Percentiles rank a stretch among this genome's conserved stretches.
Conservation (phyloP, 495 filamentous ascomycete genomes). For the Daldinia loculata region DNA sequence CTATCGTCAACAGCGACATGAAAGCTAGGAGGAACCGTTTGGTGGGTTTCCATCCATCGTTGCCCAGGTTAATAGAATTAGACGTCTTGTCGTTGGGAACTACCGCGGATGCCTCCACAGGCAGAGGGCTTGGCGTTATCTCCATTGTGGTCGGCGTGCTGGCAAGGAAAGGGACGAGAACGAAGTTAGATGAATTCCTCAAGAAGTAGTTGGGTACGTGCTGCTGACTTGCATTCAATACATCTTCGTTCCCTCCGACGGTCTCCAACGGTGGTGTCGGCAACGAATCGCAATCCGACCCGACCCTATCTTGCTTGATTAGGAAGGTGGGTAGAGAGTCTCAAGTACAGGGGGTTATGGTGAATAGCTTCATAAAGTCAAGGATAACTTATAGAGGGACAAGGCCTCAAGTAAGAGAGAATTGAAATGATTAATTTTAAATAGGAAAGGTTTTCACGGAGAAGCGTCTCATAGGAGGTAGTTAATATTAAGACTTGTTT, state of each 20-base stretch:
- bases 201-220: neutral
- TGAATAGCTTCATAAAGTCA: neutral
- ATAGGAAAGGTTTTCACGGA: neutral
- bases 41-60: constrained; percentile 33
- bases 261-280: neutral
- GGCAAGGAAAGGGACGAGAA: neutral
- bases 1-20: constrained; percentile 65
- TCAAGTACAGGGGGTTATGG: neutral
- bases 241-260: neutral
- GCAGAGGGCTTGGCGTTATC: constrained; percentile 2
- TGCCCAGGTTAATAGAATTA: neutral
- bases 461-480: neutral
- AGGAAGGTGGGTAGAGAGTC: neutral
- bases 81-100: neutral
- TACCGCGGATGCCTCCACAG: neutral
- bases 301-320: neutral
- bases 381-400: too few species aligned
- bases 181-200: neutral
- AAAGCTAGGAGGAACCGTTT: constrained; percentile 57
- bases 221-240: neutral
- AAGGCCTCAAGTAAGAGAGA: too few species aligned
- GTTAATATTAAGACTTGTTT: neutral
- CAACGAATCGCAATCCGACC: neutral
- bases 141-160: neutral
- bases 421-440: too few species aligned